Base-by-base conservation (phyloP, 331 rosid species). In the Phaseolus coccineus region DNA sequence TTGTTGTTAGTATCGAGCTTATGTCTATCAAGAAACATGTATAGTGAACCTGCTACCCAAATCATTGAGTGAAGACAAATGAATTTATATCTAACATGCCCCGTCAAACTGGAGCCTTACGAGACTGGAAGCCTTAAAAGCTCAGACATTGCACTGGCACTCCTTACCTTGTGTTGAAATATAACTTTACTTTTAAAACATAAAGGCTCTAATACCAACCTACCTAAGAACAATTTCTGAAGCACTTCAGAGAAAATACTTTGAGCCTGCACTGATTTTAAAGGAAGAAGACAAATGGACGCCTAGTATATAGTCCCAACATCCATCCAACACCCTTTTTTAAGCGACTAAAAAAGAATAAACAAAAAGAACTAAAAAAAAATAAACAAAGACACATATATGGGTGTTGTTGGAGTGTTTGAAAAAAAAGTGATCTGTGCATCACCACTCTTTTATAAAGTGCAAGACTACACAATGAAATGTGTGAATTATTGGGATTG, bases 151-250 rank as follows among this genome's bases (percentile, higher is more conserved):
- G 25, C 50, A 42, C 12, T 53, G 3, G 8, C 9, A 42, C 22
- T 31, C 62, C 33, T 56, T 79, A 42, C 9, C 39, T 46, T 25
- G 44, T 68, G 27, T 33, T 69, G 69, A 69, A 56, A 78, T 44
- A 28, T 13, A 59, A 46, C 42, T 15, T 69, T 46, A 40, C 27
- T 39, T 35, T 40, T 25, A 9, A 66, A 52, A 14, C 12, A 16
- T 8, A 50, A 3, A 31, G 47, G 63, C 6, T 71, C 31, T 30
- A 31, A 50, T 71, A 71, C 47, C 48, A 28, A 52, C 73, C 72
- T 39, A 19, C 57, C 76, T 40, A 30, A 19, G 44, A 52, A 56
- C 50, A 68, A 35, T 67, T 53, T 53, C 51, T 64, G 13, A 52
- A 59, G 57, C 9, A 11, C 69, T 48, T 24, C 33, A 16, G 30